Evolutionary conservation across 345 rosid genomes (phyloP).

Genomic region (thale cress (Arabidopsis thaliana)): DNA sequence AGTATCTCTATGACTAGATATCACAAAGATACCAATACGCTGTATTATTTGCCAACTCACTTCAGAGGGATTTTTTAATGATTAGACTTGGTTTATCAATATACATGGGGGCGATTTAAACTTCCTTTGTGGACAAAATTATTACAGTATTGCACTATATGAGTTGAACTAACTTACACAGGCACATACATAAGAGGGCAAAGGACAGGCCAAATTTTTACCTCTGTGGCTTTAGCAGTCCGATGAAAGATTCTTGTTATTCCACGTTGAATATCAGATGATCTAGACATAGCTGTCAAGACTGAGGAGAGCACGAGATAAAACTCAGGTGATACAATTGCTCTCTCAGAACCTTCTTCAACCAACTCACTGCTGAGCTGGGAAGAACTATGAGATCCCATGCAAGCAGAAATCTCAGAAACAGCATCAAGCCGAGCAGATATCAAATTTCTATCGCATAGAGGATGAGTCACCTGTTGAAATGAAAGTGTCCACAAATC

Average conservation of each 20-base stretch:
- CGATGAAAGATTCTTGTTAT: constrained; percentile 92
- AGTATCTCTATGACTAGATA: constrained; percentile 2
- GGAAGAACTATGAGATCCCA: constrained; percentile 65
- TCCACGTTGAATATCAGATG: constrained; percentile 94
- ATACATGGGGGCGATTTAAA: background rate
- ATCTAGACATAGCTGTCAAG: constrained; percentile 75
- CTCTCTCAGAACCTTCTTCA: constrained; percentile 51
- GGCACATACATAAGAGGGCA: constrained; percentile 24
- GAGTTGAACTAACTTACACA: constrained; percentile 3
- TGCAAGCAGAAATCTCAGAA: constrained; percentile 86
- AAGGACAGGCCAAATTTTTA: constrained; percentile 43
- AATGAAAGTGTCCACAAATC: constrained; percentile 24
- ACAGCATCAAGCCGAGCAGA: constrained; percentile 97
- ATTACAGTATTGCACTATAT: background rate
- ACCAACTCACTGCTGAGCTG: constrained; percentile 46
- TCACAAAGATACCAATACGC: background rate
- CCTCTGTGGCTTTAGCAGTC: constrained; percentile 91
- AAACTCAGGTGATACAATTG: constrained; percentile 52
- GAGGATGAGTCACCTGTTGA: constrained; percentile 89
- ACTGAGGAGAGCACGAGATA: constrained; percentile 66
- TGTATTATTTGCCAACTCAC: background rate
- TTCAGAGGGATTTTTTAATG: constrained; percentile 10
- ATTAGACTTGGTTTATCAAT: constrained; percentile 12
- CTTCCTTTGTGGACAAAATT: background rate
- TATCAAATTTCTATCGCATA: constrained; percentile 81